These are phyloP conservation scores for Suillus spraguei DNA, from an alignment of 768 basidiomycete genomes.

Conservation along the genomic window DNA sequence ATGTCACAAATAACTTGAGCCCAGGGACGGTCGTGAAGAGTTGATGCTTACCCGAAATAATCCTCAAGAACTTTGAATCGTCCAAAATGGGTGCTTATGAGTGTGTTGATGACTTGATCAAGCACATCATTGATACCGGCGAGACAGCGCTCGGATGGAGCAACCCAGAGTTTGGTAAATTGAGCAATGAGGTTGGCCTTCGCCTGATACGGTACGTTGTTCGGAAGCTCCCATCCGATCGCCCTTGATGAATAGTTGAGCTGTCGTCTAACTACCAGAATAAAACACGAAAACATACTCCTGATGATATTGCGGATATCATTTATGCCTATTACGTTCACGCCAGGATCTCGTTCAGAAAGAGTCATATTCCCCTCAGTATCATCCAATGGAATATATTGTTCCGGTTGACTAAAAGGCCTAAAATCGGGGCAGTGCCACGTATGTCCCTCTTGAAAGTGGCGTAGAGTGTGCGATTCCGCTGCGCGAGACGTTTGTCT, in stretches of 20 bases:
- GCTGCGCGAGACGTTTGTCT: constrained; percentile 40
- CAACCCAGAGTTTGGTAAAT: constrained; percentile 39
- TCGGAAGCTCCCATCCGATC: constrained; percentile 45
- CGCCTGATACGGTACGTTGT: constrained; percentile 43
- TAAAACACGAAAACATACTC: constrained; percentile 30
- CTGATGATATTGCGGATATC: constrained; percentile 38
- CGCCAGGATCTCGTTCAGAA: not conserved
- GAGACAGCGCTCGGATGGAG: constrained; percentile 39
- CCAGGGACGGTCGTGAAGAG: not conserved
- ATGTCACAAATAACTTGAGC: not conserved
- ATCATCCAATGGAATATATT: constrained; percentile 17
- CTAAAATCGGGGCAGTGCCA: constrained; percentile 44
- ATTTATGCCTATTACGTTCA: constrained; percentile 28
- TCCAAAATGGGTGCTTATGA: constrained; percentile 40
- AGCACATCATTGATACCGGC: constrained; percentile 33
- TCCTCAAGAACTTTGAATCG: constrained; percentile 39
- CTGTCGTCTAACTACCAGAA: constrained; percentile 1
- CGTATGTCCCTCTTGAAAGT: constrained; percentile 38
- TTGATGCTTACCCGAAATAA: constrained; percentile 36
- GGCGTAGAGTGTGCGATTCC: constrained; percentile 34
- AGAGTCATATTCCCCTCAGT: constrained; percentile 14
- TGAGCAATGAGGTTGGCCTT: constrained; percentile 38
- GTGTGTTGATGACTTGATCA: constrained; percentile 28
- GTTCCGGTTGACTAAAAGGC: constrained; percentile 23
- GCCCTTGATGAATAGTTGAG: constrained; percentile 29